Base-by-base conservation (phyloP, 805 yeast species). In the Zygoascus biomembranicola region DNA sequence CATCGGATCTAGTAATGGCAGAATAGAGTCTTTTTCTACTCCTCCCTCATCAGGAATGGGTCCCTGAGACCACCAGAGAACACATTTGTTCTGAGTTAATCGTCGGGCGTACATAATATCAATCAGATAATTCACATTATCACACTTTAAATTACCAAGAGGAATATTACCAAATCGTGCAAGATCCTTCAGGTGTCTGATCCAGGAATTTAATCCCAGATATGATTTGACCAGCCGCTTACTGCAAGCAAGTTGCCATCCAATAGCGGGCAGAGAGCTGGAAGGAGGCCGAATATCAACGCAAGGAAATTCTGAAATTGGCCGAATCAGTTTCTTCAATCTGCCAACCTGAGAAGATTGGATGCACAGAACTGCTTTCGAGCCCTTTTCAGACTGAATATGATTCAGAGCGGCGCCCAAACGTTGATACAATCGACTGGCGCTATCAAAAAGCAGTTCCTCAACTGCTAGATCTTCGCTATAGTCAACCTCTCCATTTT, bases 1-100 rank as follows among this genome's bases (percentile, higher is more conserved):
- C 45, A 83, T 70, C 37, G 82, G 84, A 55, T 81, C 85, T 58
- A 74, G 68, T 13, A 69, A 61, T 20, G 72, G 65, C 10, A 72
- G 57, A 54, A 81, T 81, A 20, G 71, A 73, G 61, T 86, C 94
- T 60, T 77, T 79, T 65, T 89, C 90, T 44, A 72, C 64, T 0
- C 96, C 96, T 32, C 96, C 97, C 62, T 80, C 84, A 63, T 89
- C 97, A 0, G 97, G 92, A 46, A 77, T 68, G 0, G 92, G 86
- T 16, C 76, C 75, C 2, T 83, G 79, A 0, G 96, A 87, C 98
- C 99, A 94, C 98, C 99, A 94, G 32, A 95, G 71, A 5, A 92
- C 84, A 43, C 87, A 78, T 55, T 82, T 80, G 48, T 80, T 78
- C 47, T 80, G 76, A 18, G 73, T 73, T 53, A 94, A 74, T 50